Percentiles rank a stretch among this genome's conserved stretches.
Conservation (phyloP, 371 early-diverging fungal species). For the Mortierella sp. region DNA sequence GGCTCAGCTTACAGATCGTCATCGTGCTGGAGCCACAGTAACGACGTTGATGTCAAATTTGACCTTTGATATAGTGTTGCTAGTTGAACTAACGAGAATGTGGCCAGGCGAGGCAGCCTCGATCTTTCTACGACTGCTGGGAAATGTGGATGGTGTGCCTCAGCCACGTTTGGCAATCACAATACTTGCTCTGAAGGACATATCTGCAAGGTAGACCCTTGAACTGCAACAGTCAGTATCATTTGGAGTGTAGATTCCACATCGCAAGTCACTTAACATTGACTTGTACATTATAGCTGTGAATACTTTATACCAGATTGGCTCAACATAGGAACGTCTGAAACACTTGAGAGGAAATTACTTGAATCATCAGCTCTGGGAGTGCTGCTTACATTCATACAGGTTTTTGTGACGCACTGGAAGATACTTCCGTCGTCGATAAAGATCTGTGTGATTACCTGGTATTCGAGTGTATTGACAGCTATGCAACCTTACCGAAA, state of each 20-base stretch:
- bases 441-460: constrained; percentile 30
- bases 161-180: constrained; percentile 24
- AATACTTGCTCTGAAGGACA: constrained; percentile 28
- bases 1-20: background rate
- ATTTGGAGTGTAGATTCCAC: background rate
- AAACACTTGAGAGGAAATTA: background rate
- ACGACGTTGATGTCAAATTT: constrained; percentile 18
- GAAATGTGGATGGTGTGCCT: constrained; percentile 18
- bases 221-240: background rate
- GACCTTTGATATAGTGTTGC: constrained; percentile 40
- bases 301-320: constrained; percentile 26
- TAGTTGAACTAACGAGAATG: constrained; percentile 21
- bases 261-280: background rate
- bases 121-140: constrained; percentile 33
- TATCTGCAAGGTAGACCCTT: constrained; percentile 29
- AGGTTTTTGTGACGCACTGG: constrained; percentile 25
- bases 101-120: constrained; percentile 19
- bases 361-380: constrained; percentile 15
- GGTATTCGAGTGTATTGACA: constrained; percentile 24
- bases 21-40: background rate
- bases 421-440: constrained; percentile 22
- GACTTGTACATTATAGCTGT: constrained; percentile 13
- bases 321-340: background rate
- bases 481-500: constrained; percentile 5
- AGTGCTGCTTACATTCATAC: constrained; percentile 9